Base-by-base conservation (phyloP, 2,329 filamentous ascomycete species). In the Calonectria honghensis region DNA sequence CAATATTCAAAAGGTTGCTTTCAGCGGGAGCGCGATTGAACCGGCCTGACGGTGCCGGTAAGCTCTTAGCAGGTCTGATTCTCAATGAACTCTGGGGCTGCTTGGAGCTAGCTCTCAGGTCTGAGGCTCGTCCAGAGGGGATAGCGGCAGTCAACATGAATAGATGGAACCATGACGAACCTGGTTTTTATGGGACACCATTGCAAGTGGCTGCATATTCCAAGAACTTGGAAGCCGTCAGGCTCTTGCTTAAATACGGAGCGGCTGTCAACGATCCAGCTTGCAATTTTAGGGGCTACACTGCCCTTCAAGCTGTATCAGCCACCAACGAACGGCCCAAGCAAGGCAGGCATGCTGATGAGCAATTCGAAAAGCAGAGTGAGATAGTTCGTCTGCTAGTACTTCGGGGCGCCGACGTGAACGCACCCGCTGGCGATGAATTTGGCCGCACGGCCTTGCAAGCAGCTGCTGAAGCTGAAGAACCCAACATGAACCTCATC, bases 401-500 rank as follows among this genome's bases (percentile, higher is more conserved):
- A 14, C 3, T 18, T 4, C 10, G 13, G 11, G 41, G 61, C 13
- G 41, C 61, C 9, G 20, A 65, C 2, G 32, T 65, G 3, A 65
- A 65, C 41, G 61, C 41, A 10, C 61, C 61, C 27, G 39, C 61
- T 11, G 11, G 20, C 7, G 41, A 41, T 9, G 16, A 29, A 11
- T 50, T 48, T n/a, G 61, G 61, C 5, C 61, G 61, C 16, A 65
- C 61, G 18, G 61, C 61, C 9, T 31, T 65, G 16, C 61, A 65
- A 31, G 61, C 39, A 29, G 61, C 39, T 0, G 20, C 39, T 9
- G 35, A 29, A 16, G 39, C 61, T 1, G 27, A 24, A 5, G 29
- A 27, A 3, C 61, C 61, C 18, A 39, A 50, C 41, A 32, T 35
- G 7, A 18, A 13, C 16, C 18, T 35, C 11, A 50, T 65, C n/a